Base-by-base conservation (phyloP, 148 eudicot genomes). In the Camellia granthamiana region DNA sequence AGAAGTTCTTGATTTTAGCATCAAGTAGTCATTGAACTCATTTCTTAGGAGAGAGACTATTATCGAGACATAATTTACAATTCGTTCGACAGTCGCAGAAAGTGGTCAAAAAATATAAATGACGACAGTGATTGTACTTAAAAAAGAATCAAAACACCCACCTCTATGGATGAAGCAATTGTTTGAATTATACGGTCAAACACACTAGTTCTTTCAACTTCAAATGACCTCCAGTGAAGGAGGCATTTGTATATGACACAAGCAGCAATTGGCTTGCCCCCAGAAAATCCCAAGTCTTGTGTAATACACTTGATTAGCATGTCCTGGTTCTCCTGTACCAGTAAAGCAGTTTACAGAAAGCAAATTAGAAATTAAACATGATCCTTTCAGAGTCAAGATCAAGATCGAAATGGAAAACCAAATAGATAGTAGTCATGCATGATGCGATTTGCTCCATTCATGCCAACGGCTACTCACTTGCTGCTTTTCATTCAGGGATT, bases 221-320 rank as follows among this genome's bases (percentile, higher is more conserved):
- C 99, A 86, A 96, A 94, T 78, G 99, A 94, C 85, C 92, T 91
- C 99, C 99, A 96, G 80, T 96, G 99, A 77, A 92, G 95, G 81
- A 96, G 99, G 85, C 94, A 91, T 85, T 91, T 96, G 86, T 96
- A 96, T 61, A 96, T 94, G 69, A 96, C 81, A 83, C 92, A 89
- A 75, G 99, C 99, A 78, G 99, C 97, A 76, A 92, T 81, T 52
- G 99, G 97, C 84, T 92, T 96, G 78, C 97, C 99, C 74, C 92
- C 88, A 52, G 98, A 90, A 86, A 87, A 96, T 73, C 98, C 98
- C 86, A 96, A 86, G 84, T 96, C 93, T 85, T 94, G 92, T 8
- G 97, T 76, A 83, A 96, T 92, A 78, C 97, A 96, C 87, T 90
- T 91, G 84, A 96, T 88, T 72, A 96, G 90, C 82, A 94, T 81